Evolutionary conservation across 1,139 yeast genomes (phyloP), one percentile per base, ranked within the genome.

Genomic region (Schizosaccharomyces versatilis): DNA sequence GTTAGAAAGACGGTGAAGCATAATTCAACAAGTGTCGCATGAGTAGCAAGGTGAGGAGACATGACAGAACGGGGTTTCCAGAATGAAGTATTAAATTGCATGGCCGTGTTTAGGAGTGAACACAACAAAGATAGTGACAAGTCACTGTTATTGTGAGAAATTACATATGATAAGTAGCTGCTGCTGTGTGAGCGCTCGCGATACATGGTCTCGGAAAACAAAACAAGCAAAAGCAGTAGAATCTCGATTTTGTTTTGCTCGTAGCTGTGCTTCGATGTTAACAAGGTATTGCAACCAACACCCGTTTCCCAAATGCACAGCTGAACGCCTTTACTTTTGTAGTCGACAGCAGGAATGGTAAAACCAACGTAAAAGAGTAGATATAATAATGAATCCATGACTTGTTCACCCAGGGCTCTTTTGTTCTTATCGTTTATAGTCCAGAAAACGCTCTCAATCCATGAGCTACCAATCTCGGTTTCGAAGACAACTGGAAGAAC

Each of bases 211-310:
- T 73, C 74, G 0, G 95, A 81, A 32, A 77, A 71, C n/a, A 88
- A 67, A 0, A 81, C 72, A 6, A 83, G 62, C 9, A 88, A 58
- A 10, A 85, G 68, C 55, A 81, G 71, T 48, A 90, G 62, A 1
- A 84, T 69, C 60, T 84, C 94, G 3, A 79, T 66, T 60, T 94
- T 73, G 64, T 83, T 79, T 38, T 79, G 67, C 59, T 84, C 93
- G 48, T 77, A 62, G 8, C 73, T 71, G 3, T 62, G 61, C 2
- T 65, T 62, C 2, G 66, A 59, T 9, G 77, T 69, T 54, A 73
- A 70, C 0, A 81, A 77, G 1, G 69, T 62, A 7, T 69, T 64
- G 58, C 74, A 65, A 0, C 86, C 93, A 47, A 84, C 73, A 1
- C 95, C 95, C 0, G 84, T 78, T 61, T 83, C 93, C 94, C 63